Evolutionary conservation across 148 eudicot genomes (phyloP), one percentile per base, ranked within the genome.

Genomic region (Nyssa sinensis): DNA sequence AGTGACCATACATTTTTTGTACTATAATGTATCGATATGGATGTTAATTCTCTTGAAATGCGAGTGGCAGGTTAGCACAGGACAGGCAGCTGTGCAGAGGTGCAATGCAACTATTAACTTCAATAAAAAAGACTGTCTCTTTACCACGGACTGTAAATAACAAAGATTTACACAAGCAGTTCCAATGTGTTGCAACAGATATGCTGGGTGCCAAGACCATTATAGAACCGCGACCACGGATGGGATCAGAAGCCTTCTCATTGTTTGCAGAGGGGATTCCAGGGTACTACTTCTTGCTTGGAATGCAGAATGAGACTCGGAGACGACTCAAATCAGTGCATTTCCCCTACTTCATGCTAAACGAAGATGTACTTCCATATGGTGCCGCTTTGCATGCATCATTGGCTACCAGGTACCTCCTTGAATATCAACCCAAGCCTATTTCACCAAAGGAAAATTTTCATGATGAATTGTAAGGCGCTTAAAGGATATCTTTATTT

Each of bases 381-480:
- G 97, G 97, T 2, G 94, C 92, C 12, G 83, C 97, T 37, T 80
- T 92, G 60, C 94, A 92, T 31, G 97, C 97, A 58, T 92, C 94
- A 29, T 73, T 92, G 58, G 83, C 86, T 33, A 62, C 74, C 0
- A 80, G 71, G n/a, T 80, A 83, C 39, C 83, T 83, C n/a, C 72
- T 80, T 64, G 79, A 83, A 61, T n/a, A 83, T 62, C 74, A 74
- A 64, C 29, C 67, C 12, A n/a, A 62, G 12, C 23, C 39, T 27
- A 24, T 51, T 41, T 29, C 69, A 67, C 69, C 33, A 7, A 39
- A 35, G 19, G 69, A 13, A 55, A 69, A 31, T 4, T 23, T 66
- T 37, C 83, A 34, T 57, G 81, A 84, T 53, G 86, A 84, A 62
- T 69, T 83, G n/a, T 84, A 33, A 77, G 39, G 25, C n/a, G n/a